Base-by-base conservation (phyloP, 345 rosid species). In the Hypericum androsaemum region DNA sequence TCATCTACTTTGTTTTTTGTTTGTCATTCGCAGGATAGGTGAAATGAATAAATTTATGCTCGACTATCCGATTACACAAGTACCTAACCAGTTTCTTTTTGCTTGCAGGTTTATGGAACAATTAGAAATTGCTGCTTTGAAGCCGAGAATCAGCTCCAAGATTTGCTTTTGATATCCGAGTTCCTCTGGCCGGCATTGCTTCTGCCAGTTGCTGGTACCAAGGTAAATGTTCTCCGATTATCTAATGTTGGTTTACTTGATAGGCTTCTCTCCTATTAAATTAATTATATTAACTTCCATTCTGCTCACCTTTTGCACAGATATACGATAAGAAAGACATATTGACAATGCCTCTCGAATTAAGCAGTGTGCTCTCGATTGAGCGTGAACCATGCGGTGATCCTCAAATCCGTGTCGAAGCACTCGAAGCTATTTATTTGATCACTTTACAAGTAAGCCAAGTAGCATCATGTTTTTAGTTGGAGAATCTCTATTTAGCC, bases 131-230 rank as follows among this genome's bases (percentile, higher is more conserved):
- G 96, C 65, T 87, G 86, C 69, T 87, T 90, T 68, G 95, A 90
- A 72, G 98, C 96, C 35, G 89, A 87, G 67, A 77, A 72, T 70
- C 87, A 84, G 54, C 77, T 90, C 35, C 88, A 77, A 63, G 75
- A 87, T 73, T 68, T 87, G 73, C 96, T 90, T 68, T 71, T 76
- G 59, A 72, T 77, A 61, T 77, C 96, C 5, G 96, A 90, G 68
- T 90, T 84, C 74, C 89, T 86, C 51, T 84, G 98, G 96, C 96
- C 96, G 12, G 87, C 92, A 43, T 75, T 86, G 54, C 92, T 90
- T 64, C 72, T 86, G 16, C 92, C 98, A n/a, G 95, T 86, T 65
- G 95, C 98, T 16, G 87, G 96, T 60, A 84, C 64, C 43, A 86
- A 82, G 89, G 98, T 84, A 58, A 38, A 14, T 0, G 39, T 43